Conservation (phyloP, 495 filamentous ascomycete genomes). For the Aspergillus sclerotioniger region DNA sequence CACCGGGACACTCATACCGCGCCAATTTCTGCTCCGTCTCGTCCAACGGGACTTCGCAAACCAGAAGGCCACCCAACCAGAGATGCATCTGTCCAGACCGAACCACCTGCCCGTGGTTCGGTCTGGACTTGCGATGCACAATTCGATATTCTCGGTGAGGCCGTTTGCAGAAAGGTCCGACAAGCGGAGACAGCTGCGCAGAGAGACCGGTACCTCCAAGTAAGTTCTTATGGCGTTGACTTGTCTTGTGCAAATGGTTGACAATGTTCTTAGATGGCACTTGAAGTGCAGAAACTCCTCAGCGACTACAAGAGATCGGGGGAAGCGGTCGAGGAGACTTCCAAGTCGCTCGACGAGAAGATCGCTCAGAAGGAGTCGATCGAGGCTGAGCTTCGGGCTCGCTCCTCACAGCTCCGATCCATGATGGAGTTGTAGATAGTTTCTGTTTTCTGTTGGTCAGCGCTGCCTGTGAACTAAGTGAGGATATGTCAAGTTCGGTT, state of each 20-base stretch:
- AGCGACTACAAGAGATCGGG: constrained; percentile 14
- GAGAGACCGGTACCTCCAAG: constrained; percentile 19
- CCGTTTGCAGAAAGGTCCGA: constrained; percentile 11
- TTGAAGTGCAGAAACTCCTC: constrained; percentile 18
- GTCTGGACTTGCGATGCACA: constrained; percentile 1
- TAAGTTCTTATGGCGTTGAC: constrained; percentile 8
- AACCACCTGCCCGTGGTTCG: background rate
- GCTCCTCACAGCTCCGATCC: background rate
- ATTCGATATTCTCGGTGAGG: constrained; percentile 9
- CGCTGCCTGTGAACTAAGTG: too few species aligned
- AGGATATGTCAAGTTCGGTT: background rate
- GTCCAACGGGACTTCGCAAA: background rate
- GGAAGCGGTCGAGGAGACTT: background rate
- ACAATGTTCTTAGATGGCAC: constrained; percentile 14
- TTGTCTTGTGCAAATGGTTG: background rate
- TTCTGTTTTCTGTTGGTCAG: too few species aligned
- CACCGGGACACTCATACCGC: too few species aligned
- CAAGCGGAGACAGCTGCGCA: constrained; percentile 7
- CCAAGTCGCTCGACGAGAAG: background rate
- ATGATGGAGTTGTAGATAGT: background rate
- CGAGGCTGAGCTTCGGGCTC: constrained; percentile 10
- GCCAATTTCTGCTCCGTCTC: too few species aligned
- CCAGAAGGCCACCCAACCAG: background rate
- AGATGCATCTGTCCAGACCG: background rate
- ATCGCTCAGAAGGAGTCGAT: background rate